These are phyloP conservation scores for Phytophthora quininea DNA, from an alignment of 352 stramenopile genomes.

Conservation along the genomic window DNA sequence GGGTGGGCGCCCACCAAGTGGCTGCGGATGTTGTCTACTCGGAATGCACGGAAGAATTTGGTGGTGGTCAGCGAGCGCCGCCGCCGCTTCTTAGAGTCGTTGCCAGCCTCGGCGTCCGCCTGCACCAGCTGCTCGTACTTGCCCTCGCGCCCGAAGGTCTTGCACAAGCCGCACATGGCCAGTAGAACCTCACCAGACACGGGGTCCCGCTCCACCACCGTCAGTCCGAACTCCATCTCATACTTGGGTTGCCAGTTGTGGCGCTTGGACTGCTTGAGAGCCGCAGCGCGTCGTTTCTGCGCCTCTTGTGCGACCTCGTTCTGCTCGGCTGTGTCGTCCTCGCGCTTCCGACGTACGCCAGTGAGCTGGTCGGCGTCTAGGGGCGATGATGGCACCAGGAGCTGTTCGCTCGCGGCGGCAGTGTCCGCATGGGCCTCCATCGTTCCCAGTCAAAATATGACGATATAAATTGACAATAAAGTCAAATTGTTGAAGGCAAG, in stretches of 20 bases:
- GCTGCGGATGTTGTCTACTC: constrained; percentile 88
- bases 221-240: constrained; percentile 79
- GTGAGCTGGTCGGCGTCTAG: constrained; percentile 37
- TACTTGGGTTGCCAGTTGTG: constrained; percentile 87
- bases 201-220: constrained; percentile 71
- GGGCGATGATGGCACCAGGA: constrained; percentile 40
- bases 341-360: constrained; percentile 46
- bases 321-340: constrained; percentile 48
- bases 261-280: constrained; percentile 56
- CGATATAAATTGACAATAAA: no score
- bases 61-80: constrained; percentile 81
- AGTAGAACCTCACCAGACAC: constrained; percentile 73
- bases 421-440: no score
- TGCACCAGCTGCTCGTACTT: constrained; percentile 77
- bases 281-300: constrained; percentile 31
- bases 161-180: constrained; percentile 87
- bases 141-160: constrained; percentile 79
- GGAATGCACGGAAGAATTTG: constrained; percentile 88
- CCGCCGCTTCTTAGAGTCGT: constrained; percentile 75
- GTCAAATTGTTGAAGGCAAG: no score
- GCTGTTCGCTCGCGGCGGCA: constrained; percentile 24
- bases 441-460: no score
- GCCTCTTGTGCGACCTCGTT: constrained; percentile 36
- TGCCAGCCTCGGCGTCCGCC: constrained; percentile 52
- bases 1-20: constrained; percentile 80